These are phyloP conservation scores for Talaromyces sp. DNA, from an alignment of 2,329 filamentous ascomycete genomes.

Conservation along the genomic window DNA sequence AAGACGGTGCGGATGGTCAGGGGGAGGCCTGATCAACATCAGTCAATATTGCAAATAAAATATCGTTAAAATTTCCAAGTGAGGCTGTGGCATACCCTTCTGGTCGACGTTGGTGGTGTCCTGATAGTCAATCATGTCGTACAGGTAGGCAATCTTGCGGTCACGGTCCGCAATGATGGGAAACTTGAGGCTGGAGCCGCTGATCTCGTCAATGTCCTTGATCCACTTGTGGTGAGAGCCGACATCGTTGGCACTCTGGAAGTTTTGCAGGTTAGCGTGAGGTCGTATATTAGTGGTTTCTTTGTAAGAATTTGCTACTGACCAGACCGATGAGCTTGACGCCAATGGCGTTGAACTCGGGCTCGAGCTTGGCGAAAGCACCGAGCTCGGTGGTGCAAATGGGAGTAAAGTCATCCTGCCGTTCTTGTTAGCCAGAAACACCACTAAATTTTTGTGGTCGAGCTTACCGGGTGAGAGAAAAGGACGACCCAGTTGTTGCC, in stretches of 20 bases:
- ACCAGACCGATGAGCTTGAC: slow-evolving; percentile 86
- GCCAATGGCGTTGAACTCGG: slow-evolving; percentile 78
- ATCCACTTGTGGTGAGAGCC: slow-evolving; percentile 84
- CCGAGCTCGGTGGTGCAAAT: slow-evolving; percentile 95
- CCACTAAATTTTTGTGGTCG: neutral
- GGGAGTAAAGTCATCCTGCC: slow-evolving; percentile 70
- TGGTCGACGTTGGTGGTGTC: slow-evolving; percentile 74
- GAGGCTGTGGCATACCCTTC: slow-evolving; percentile 49
- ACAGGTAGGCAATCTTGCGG: slow-evolving; percentile 67
- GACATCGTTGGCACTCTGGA: slow-evolving; percentile 69
- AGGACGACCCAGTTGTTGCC: slow-evolving; percentile 64
- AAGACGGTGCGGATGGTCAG: slow-evolving; percentile 95
- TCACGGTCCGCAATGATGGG: slow-evolving; percentile 79
- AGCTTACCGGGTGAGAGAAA: slow-evolving; percentile 57
- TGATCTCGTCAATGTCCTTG: slow-evolving; percentile 77
- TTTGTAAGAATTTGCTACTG: slow-evolving; percentile 12
- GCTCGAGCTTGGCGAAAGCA: slow-evolving; percentile 82
- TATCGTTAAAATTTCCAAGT: neutral
- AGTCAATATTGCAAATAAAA: slow-evolving; percentile 2
- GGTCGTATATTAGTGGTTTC: neutral
- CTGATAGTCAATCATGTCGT: slow-evolving; percentile 80
- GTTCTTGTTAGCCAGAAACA: neutral
- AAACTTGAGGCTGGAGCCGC: slow-evolving; percentile 63
- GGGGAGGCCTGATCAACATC: slow-evolving; percentile 49
- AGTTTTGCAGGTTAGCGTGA: neutral